Evolutionary conservation across 1,284 basidiomycete species (phyloP).

Genomic region (Ceratobasidium sp.): DNA sequence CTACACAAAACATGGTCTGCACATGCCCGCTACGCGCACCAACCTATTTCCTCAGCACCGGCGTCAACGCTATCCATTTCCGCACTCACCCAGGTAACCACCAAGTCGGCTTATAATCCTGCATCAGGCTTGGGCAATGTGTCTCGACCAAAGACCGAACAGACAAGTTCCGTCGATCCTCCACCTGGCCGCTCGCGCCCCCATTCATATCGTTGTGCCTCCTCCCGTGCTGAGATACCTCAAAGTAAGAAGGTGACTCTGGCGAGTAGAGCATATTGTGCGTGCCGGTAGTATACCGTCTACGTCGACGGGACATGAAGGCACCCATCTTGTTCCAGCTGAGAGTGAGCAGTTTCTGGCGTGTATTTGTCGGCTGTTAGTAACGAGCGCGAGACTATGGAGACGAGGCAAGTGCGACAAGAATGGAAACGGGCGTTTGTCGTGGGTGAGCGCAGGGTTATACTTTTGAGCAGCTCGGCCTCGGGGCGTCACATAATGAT

Average conservation of each 20-base stretch:
- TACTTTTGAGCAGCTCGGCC: constrained; percentile 36
- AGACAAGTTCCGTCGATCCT: constrained; percentile 1
- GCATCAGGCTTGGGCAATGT: constrained; percentile 52
- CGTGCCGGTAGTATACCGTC: constrained; percentile 24
- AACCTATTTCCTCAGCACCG: background rate
- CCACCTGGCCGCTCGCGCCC: background rate
- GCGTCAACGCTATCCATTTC: background rate
- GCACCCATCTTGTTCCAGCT: constrained; percentile 16
- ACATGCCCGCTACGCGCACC: constrained; percentile 56
- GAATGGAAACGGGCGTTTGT: background rate
- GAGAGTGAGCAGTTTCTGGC: background rate
- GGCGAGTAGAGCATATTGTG: constrained; percentile 43
- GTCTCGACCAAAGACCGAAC: constrained; percentile 46
- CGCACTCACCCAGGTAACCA: constrained; percentile 52
- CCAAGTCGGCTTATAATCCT: constrained; percentile 56
- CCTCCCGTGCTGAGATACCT: constrained; percentile 11
- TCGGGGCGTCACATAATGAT: background rate
- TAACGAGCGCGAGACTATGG: background rate
- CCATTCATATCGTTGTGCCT: background rate
- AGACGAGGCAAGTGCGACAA: constrained; percentile 3
- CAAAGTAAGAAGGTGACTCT: constrained; percentile 37
- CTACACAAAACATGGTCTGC: constrained; percentile 59
- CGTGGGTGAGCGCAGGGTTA: constrained; percentile 18
- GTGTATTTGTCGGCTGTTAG: background rate
- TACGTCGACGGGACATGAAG: constrained; percentile 31